These are phyloP conservation scores for Macaranga tanarius DNA, from an alignment of 441 rosid species.

Conservation along the genomic window DNA sequence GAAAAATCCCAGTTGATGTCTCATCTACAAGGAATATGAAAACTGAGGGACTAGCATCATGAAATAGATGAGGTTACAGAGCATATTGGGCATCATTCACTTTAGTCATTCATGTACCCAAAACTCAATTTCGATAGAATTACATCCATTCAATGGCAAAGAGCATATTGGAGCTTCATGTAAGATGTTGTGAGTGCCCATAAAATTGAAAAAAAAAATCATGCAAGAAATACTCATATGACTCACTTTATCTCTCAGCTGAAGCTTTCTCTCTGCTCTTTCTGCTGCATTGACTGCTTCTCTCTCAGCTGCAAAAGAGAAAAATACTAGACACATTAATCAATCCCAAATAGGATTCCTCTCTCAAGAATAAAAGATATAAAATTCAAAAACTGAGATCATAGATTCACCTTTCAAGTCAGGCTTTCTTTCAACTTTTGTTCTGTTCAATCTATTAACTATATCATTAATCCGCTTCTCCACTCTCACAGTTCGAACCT, in stretches of 20 bases:
- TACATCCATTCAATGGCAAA: neutral
- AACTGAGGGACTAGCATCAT: neutral
- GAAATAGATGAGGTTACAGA: neutral
- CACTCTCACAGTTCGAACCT: conserved; percentile 91
- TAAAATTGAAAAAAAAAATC: neutral
- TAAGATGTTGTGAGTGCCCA: neutral
- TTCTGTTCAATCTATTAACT: conserved; percentile 86
- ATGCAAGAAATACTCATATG: neutral
- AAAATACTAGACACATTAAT: neutral
- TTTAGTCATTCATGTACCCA: neutral
- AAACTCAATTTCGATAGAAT: neutral
- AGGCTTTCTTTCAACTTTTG: conserved; percentile 85
- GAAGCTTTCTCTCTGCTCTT: conserved; percentile 82
- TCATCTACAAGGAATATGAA: too few relatives aligned
- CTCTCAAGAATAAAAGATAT: neutral
- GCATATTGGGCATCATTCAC: neutral
- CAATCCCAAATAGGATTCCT: neutral
- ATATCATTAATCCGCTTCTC: conserved; percentile 91
- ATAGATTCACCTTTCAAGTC: conserved; percentile 71
- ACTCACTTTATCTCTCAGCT: conserved; percentile 80
- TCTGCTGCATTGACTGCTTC: conserved; percentile 88
- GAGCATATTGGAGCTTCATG: neutral
- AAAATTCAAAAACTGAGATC: conserved; percentile 8
- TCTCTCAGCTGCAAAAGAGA: conserved; percentile 68
- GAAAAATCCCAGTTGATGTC: neutral